Percentiles rank a stretch among this genome's conserved stretches.
Conservation (phyloP, 768 basidiomycete genomes). For the Trametes punicea region DNA sequence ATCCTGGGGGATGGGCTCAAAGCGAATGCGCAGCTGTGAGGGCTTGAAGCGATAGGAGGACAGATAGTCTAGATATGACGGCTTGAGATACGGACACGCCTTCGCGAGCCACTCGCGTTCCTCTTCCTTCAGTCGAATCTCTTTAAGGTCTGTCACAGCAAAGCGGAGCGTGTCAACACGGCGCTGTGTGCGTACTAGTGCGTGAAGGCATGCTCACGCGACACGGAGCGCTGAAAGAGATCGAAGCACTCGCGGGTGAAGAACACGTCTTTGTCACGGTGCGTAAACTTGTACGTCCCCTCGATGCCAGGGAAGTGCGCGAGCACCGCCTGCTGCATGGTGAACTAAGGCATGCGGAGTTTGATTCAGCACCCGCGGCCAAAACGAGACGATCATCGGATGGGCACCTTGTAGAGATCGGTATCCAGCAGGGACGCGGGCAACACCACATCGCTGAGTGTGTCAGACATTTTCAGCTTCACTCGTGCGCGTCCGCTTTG, state of each 20-base stretch:
- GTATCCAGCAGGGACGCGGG: slow-evolving; percentile 78
- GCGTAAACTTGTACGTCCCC: slow-evolving; percentile 79
- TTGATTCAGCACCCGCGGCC: not conserved
- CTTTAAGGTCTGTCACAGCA: slow-evolving; percentile 58
- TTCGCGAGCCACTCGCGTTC: slow-evolving; percentile 67
- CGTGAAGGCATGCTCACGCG: slow-evolving; percentile 41
- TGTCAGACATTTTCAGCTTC: not conserved
- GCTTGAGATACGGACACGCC: slow-evolving; percentile 71
- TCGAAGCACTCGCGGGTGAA: slow-evolving; percentile 70
- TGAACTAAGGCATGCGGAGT: slow-evolving; percentile 48
- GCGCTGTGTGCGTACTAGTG: not conserved
- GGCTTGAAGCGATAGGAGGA: slow-evolving; percentile 66
- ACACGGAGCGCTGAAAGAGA: slow-evolving; percentile 50
- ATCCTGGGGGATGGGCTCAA: slow-evolving; percentile 54
- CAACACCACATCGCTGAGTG: slow-evolving; percentile 8
- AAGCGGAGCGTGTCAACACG: not conserved
- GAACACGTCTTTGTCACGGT: slow-evolving; percentile 59
- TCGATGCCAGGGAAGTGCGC: slow-evolving; percentile 68
- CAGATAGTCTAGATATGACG: slow-evolving; percentile 76
- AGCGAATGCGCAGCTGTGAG: slow-evolving; percentile 63
- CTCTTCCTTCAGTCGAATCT: slow-evolving; percentile 51
- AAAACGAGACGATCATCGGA: slow-evolving; percentile 1
- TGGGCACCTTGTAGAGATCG: slow-evolving; percentile 84
- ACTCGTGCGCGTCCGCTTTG: too few relatives aligned
- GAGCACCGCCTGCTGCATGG: slow-evolving; percentile 93